Evolutionary conservation across 225 moss, liverwort and hornwort genomes (phyloP).

Genomic region (Climacium dendroides): DNA sequence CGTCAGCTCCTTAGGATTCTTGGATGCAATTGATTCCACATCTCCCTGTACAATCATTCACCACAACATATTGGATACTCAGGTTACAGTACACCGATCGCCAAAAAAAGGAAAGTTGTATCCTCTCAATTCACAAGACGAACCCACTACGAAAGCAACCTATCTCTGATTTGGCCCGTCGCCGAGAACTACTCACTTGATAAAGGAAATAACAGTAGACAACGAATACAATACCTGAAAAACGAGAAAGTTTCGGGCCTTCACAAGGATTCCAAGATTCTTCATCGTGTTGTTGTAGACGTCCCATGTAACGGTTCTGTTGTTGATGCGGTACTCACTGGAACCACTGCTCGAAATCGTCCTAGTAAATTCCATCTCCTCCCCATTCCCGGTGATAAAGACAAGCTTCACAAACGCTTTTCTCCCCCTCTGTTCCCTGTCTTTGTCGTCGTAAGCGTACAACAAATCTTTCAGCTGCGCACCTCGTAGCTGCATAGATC

Average conservation of each 20-base stretch:
- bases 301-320: slow-evolving; percentile 75
- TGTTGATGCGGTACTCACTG: slow-evolving; percentile 84
- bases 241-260: slow-evolving; percentile 97
- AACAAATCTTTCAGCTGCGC: slow-evolving; percentile 96
- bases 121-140: neutral
- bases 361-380: slow-evolving; percentile 85
- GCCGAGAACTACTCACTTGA: neutral
- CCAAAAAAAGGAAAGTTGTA: neutral
- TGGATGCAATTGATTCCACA: slow-evolving; percentile 98
- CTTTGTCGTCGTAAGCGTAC: slow-evolving; percentile 90
- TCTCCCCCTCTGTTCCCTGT: slow-evolving; percentile 79
- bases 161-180: neutral
- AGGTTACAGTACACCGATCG: neutral
- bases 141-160: neutral
- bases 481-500: slow-evolving; percentile 97
- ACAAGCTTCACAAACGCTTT: slow-evolving; percentile 91
- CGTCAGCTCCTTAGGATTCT: slow-evolving; percentile 96
- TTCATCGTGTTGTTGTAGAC: slow-evolving; percentile 89
- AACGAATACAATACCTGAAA: slow-evolving; percentile 54
- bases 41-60: slow-evolving; percentile 52
- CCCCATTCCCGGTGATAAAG: slow-evolving; percentile 62
- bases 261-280: slow-evolving; percentile 88
- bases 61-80: neutral
- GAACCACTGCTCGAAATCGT: slow-evolving; percentile 75
- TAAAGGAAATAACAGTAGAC: neutral